A percentile compares a stretch with the other conserved stretches of the same genome.
phyloP scores from a whole-genome alignment of 2,329 filamentous ascomycete genomes.

The Dactylellina sp. region DNA sequence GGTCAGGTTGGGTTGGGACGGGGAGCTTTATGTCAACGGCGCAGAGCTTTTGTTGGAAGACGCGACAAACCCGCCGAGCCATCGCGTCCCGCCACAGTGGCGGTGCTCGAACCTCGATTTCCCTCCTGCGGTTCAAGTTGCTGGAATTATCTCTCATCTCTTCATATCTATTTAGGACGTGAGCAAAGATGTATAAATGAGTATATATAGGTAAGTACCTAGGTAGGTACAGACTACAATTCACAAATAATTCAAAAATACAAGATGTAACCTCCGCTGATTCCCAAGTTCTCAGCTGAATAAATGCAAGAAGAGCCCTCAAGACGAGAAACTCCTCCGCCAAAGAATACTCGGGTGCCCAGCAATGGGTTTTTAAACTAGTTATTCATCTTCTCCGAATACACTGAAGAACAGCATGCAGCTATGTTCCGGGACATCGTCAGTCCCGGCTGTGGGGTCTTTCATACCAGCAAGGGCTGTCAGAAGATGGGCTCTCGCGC shows the following conservation, averaged over 20 bases:
- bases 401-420: slow-evolving; percentile 31
- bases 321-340: slow-evolving; percentile 45
- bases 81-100: slow-evolving; percentile 34
- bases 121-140: no score
- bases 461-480: slow-evolving; percentile 17
- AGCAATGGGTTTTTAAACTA: slow-evolving; percentile 49
- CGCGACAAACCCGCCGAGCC: slow-evolving; percentile 43
- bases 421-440: slow-evolving; percentile 8
- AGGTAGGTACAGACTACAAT: no score
- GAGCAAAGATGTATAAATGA: no score
- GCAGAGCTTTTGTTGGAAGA: slow-evolving; percentile 53
- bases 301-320: slow-evolving; percentile 40
- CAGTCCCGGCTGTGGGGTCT: slow-evolving; percentile 33
- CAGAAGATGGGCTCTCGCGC: slow-evolving; percentile 26
- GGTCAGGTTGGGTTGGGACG: no score
- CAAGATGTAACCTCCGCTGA: slow-evolving; percentile 56
- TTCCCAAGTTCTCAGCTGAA: slow-evolving; percentile 57
- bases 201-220: no score
- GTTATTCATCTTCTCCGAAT: slow-evolving; percentile 53
- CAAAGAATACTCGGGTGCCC: slow-evolving; percentile 55
- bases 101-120: slow-evolving; percentile 7
- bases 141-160: background rate
- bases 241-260: background rate
- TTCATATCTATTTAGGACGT: no score
- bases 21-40: no score